A percentile compares a stretch with the other conserved stretches of the same genome.
Evolutionary conservation across 2,329 filamentous ascomycete genomes (phyloP).

Genomic region (Polytolypa hystricis): DNA sequence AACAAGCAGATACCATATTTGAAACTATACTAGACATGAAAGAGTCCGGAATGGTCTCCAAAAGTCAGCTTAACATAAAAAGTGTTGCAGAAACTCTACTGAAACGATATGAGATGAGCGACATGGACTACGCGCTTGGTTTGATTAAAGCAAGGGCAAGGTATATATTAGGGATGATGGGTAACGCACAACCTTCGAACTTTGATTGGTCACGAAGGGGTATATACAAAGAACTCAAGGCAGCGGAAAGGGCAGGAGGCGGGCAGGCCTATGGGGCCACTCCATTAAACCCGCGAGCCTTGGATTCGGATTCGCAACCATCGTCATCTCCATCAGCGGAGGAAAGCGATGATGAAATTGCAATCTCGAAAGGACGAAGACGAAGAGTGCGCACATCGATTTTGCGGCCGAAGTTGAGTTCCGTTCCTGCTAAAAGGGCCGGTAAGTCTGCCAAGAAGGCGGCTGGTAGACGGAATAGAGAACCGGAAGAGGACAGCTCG

Average conservation of each 20-base stretch:
- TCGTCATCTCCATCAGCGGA: constrained; percentile 15
- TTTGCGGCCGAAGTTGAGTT: constrained; percentile 31
- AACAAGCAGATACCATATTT: constrained; percentile 28
- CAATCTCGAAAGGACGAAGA: constrained; percentile 15
- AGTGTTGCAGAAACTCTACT: constrained; percentile 22
- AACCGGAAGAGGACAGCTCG: constrained; percentile 15
- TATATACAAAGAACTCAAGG: constrained; percentile 31
- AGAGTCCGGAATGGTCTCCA: constrained; percentile 30
- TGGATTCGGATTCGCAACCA: constrained; percentile 16
- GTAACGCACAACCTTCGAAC: constrained; percentile 24
- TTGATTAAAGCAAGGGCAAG: constrained; percentile 25
- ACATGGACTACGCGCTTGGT: constrained; percentile 25
- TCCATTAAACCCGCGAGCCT: constrained; percentile 22
- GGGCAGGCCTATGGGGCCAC: constrained; percentile 22
- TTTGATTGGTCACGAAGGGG: constrained; percentile 32
- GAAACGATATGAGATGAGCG: constrained; percentile 25
- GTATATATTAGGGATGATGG: constrained; percentile 25
- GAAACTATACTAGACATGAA: constrained; percentile 28
- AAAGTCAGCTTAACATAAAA: constrained; percentile 29
- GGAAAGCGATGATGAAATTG: constrained; percentile 8
- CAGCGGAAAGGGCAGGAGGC: constrained; percentile 19
- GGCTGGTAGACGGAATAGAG: constrained; percentile 30
- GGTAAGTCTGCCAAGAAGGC: too few species aligned
- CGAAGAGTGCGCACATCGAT: constrained; percentile 32
- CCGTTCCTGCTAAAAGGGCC: constrained; percentile 28